Conservation (phyloP, 2,329 filamentous ascomycete genomes). For the Penicillium sp. region DNA sequence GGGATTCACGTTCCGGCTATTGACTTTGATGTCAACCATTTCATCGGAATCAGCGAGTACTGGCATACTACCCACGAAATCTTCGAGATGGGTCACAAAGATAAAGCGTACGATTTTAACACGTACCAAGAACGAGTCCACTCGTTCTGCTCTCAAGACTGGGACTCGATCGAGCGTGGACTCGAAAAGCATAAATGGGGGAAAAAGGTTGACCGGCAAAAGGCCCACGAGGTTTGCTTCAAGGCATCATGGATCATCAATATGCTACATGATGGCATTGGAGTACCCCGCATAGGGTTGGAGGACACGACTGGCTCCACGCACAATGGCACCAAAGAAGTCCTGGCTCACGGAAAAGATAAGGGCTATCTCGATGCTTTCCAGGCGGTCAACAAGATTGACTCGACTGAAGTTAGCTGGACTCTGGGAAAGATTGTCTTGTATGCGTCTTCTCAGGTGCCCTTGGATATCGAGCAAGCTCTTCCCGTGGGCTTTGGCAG, state of each 20-base stretch:
- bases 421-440: slow-evolving; percentile 94
- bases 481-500: slow-evolving; percentile 89
- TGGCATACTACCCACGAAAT: slow-evolving; percentile 98
- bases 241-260: slow-evolving; percentile 98
- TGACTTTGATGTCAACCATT: slow-evolving; percentile 96
- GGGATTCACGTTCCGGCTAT: slow-evolving; percentile 91
- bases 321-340: slow-evolving; percentile 69
- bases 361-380: slow-evolving; percentile 81
- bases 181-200: slow-evolving; percentile 66
- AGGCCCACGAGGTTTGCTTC: slow-evolving; percentile 86
- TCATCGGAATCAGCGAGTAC: slow-evolving; percentile 95
- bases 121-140: slow-evolving; percentile 83
- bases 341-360: slow-evolving; percentile 64
- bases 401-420: slow-evolving; percentile 91
- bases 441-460: slow-evolving; percentile 85
- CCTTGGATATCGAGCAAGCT: slow-evolving; percentile 56
- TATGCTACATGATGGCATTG: slow-evolving; percentile 91
- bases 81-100: slow-evolving; percentile 71
- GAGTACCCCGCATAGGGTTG: slow-evolving; percentile 77
- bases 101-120: slow-evolving; percentile 80
- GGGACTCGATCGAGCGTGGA: slow-evolving; percentile 68
- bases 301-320: slow-evolving; percentile 57
- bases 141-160: slow-evolving; percentile 79
- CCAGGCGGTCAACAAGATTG: slow-evolving; percentile 87
- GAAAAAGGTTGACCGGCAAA: slow-evolving; percentile 67